Conservation (phyloP, 768 basidiomycete genomes). For the Phanerochaete sordida region DNA sequence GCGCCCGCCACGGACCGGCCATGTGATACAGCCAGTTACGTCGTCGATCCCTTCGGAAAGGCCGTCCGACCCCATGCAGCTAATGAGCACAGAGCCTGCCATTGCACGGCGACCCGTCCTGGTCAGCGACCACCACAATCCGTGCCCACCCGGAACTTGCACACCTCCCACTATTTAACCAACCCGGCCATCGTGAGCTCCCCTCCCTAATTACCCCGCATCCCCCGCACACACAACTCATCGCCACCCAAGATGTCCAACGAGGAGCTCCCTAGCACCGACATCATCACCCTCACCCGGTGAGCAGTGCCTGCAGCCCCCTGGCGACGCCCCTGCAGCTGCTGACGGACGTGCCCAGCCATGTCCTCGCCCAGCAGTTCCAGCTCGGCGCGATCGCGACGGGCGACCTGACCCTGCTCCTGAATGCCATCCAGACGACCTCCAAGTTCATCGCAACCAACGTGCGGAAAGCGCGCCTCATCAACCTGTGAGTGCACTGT, state of each 20-base stretch:
- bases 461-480: slow-evolving; percentile 93
- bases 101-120: background rate
- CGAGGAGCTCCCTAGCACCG: slow-evolving; percentile 75
- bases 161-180: background rate
- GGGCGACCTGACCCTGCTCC: slow-evolving; percentile 90
- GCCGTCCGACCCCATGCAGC: slow-evolving; percentile 1
- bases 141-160: slow-evolving; percentile 1
- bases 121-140: background rate
- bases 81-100: background rate
- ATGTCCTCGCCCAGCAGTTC: slow-evolving; percentile 85
- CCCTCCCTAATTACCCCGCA: background rate
- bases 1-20: background rate
- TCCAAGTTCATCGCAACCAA: slow-evolving; percentile 98
- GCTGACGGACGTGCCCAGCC: slow-evolving; percentile 40
- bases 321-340: slow-evolving; percentile 6
- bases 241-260: slow-evolving; percentile 20
- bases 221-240: background rate
- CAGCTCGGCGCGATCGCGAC: slow-evolving; percentile 80
- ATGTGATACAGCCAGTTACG: slow-evolving; percentile 2
- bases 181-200: background rate
- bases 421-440: slow-evolving; percentile 94
- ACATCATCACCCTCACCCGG: slow-evolving; percentile 93
- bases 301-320: slow-evolving; percentile 31
- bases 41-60: background rate
- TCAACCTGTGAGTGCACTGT: slow-evolving; percentile 76